These are phyloP conservation scores for Globisporangium splendens DNA, from an alignment of 352 stramenopile species.

Conservation along the genomic window DNA sequence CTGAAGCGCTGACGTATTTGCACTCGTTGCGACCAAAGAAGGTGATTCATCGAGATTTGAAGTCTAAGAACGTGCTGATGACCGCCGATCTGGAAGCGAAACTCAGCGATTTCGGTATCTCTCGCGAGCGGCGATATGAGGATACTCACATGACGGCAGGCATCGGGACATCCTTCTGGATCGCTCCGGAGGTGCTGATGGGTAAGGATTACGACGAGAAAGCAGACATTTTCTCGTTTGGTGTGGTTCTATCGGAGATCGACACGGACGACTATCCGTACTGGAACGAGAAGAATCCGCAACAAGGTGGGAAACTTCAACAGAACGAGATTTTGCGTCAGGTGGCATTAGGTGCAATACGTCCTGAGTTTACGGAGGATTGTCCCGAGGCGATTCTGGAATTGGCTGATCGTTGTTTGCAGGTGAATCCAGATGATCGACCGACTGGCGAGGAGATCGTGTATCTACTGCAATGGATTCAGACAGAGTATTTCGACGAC, in stretches of 20 bases:
- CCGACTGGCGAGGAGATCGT: constrained; percentile 27
- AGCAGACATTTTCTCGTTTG: constrained; percentile 55
- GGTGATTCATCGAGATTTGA: constrained; percentile 31
- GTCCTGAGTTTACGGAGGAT: constrained; percentile 25
- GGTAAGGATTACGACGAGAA: constrained; percentile 54
- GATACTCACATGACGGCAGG: constrained; percentile 69
- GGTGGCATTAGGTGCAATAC: constrained; percentile 23
- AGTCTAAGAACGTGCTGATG: constrained; percentile 29
- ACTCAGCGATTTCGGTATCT: constrained; percentile 76
- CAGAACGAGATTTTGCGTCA: constrained; percentile 35
- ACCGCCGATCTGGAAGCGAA: constrained; percentile 59
- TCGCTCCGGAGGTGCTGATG: constrained; percentile 58
- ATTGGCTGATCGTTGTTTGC: constrained; percentile 27
- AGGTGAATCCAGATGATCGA: constrained; percentile 21
- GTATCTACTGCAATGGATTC: too few species aligned
- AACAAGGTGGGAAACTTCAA: constrained; percentile 27
- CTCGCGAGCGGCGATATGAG: constrained; percentile 44
- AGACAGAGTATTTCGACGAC: too few species aligned
- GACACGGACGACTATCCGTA: constrained; percentile 62
- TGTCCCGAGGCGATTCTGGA: constrained; percentile 29
- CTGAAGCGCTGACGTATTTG: constrained; percentile 57
- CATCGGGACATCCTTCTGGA: constrained; percentile 72
- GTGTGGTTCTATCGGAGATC: constrained; percentile 53
- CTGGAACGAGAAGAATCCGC: constrained; percentile 52
- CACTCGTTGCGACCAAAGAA: constrained; percentile 63